A percentile compares a stretch with the other conserved stretches of the same genome.
phyloP scores from a whole-genome alignment of 495 filamentous ascomycete genomes.

The Lindgomyces ingoldianus region DNA sequence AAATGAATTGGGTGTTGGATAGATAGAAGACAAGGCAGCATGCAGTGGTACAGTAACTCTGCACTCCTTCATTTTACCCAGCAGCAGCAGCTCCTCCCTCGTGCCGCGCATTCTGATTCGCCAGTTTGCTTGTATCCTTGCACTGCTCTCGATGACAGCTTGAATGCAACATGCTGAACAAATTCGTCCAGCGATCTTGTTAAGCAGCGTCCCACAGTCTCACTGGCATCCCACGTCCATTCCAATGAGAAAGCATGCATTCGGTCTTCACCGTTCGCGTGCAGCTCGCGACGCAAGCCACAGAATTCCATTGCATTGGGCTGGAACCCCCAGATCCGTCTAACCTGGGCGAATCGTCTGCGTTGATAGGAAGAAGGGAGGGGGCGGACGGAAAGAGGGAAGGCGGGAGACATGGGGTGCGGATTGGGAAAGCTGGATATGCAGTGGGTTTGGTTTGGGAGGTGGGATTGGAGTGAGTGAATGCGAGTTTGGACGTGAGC shows the following conservation, averaged over 20 bases:
- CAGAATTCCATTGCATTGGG: constrained; percentile 21
- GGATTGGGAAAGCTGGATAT: neutral
- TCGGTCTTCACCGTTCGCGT: constrained; percentile 29
- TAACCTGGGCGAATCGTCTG: neutral
- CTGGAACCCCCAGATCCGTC: constrained; percentile 16
- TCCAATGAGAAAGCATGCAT: too few relatives aligned
- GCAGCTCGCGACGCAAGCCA: constrained; percentile 27
- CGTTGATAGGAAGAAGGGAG: constrained; percentile 1
- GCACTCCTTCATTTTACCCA: too few relatives aligned
- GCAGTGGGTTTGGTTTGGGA: neutral
- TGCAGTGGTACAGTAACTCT: neutral
- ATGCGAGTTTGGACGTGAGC: neutral
- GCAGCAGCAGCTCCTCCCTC: too few relatives aligned
- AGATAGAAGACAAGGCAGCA: neutral
- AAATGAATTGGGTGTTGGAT: too few relatives aligned
- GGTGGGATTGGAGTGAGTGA: neutral
- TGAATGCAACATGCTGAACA: constrained; percentile 9
- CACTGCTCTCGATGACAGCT: constrained; percentile 1
- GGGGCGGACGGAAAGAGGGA: constrained; percentile 3
- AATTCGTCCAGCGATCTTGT: neutral
- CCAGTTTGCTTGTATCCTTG: neutral
- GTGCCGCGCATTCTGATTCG: neutral
- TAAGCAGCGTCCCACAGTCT: neutral
- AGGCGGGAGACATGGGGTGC: neutral
- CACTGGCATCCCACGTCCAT: too few relatives aligned